These are phyloP conservation scores for Ceratobasidium sp. DNA, from an alignment of 1,284 basidiomycete species.

Conservation along the genomic window DNA sequence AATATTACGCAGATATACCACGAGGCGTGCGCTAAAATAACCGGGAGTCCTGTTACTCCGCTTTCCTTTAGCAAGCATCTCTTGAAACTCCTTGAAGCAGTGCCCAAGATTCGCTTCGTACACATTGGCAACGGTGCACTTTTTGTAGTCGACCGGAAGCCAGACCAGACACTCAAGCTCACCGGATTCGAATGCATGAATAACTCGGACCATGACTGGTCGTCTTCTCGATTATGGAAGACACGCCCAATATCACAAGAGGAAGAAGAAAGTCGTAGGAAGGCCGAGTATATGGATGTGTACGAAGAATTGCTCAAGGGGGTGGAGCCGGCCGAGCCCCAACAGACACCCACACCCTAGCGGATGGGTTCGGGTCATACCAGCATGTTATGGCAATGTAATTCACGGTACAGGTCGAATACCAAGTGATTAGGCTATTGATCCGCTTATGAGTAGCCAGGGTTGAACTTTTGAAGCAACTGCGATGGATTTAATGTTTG, in stretches of 20 bases:
- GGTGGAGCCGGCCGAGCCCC: background rate
- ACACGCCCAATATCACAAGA: background rate
- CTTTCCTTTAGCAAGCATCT: background rate
- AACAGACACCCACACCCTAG: background rate
- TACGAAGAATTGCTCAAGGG: background rate
- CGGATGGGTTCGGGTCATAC: background rate
- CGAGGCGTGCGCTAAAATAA: background rate
- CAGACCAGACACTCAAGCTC: background rate
- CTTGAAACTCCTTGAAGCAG: background rate
- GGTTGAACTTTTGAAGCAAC: too few species aligned
- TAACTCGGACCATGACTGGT: background rate
- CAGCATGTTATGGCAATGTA: too few species aligned
- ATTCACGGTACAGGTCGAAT: too few species aligned
- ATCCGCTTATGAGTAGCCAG: too few species aligned
- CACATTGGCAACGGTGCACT: constrained; percentile 6
- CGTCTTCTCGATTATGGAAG: background rate
- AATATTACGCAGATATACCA: background rate
- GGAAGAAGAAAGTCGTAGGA: background rate
- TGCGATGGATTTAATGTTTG: too few species aligned
- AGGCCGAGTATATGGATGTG: background rate
- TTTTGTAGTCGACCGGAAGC: background rate
- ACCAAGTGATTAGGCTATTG: too few species aligned
- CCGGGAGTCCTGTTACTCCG: background rate
- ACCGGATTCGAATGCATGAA: background rate
- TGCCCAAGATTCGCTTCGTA: constrained; percentile 1